These are phyloP conservation scores for Flueggea neowawraea DNA, from an alignment of 441 rosid species.

Conservation along the genomic window DNA sequence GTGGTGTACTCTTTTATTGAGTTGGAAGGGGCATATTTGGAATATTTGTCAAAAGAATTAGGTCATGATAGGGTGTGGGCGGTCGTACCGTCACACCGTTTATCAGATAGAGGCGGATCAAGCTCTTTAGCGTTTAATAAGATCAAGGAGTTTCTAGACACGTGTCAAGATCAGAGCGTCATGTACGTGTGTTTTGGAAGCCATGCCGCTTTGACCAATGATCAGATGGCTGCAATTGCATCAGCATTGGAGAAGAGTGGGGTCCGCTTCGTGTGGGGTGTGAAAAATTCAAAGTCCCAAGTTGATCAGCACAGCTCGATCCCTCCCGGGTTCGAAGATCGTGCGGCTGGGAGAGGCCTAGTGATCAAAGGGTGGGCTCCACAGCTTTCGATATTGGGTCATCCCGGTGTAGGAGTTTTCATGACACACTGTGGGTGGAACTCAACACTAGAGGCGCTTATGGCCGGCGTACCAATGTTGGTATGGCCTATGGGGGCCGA, in stretches of 20 bases:
- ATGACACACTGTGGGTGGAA: slow-evolving; percentile 71
- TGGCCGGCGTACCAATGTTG: slow-evolving; percentile 35
- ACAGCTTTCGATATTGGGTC: slow-evolving; percentile 39
- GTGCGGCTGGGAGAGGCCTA: slow-evolving; percentile 33
- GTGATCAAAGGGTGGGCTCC: slow-evolving; percentile 57
- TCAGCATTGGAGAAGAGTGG: slow-evolving; percentile 39
- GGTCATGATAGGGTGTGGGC: slow-evolving; percentile 43
- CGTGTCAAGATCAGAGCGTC: slow-evolving; percentile 34
- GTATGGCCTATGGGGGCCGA: slow-evolving; percentile 67
- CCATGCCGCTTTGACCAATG: slow-evolving; percentile 30
- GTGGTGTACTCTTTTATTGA: slow-evolving; percentile 38
- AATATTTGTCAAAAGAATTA: slow-evolving; percentile 22
- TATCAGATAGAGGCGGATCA: slow-evolving; percentile 31
- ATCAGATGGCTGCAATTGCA: slow-evolving; percentile 38
- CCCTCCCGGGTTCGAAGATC: slow-evolving; percentile 35
- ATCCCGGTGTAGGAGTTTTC: slow-evolving; percentile 46
- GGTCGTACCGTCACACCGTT: slow-evolving; percentile 33
- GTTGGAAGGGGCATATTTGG: slow-evolving; percentile 36
- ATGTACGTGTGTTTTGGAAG: slow-evolving; percentile 56
- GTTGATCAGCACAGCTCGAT: slow-evolving; percentile 7
- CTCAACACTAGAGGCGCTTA: slow-evolving; percentile 43
- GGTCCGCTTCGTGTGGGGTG: slow-evolving; percentile 48
- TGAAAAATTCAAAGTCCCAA: slow-evolving; percentile 19
- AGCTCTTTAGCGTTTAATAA: slow-evolving; percentile 1
- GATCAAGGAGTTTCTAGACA: slow-evolving; percentile 42